Base-by-base conservation (phyloP, 2,329 filamentous ascomycete species). In the Cladosporium sp. region DNA sequence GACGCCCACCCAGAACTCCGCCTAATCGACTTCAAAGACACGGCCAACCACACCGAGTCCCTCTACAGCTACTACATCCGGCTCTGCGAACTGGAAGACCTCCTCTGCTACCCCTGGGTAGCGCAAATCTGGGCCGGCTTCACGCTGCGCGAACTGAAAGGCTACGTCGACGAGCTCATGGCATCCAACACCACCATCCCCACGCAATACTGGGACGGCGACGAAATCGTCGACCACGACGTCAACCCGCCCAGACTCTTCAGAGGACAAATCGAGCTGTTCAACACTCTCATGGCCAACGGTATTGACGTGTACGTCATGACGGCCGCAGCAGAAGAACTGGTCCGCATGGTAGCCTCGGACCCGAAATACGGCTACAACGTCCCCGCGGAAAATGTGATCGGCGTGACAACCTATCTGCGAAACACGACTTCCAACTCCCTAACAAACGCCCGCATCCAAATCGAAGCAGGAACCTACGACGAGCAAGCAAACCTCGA, bases 151-250 rank as follows among this genome's bases (percentile, higher is more conserved):
- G 67, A 75, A 53, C 67, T 75, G 30, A 73, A 72, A 59, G 69
- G 66, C 51, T 71, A 72, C 54, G 69, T 74, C 2, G 75, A 76
- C 55, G 69, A 76, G 54, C 66, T 77, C 52, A 72, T 76, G 62
- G 66, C 71, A 1, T 64, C 71, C 50, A 69, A 72, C 59, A 53
- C 42, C 20, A 67, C 66, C 7, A 65, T 74, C 4, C 53, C 62
- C 4, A 61, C 63, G n/a, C 65, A 59, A 4, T 72, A 72, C 55
- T 71, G 59, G 38, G 63, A 68, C 8, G 67, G 54, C 15, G 69
- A 64, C 15, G 58, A 59, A 4, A 50, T 68, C 9, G 62, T 63
- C 0, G 15, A 60, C 1, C 58, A 56, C 2, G 58, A 62, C 1
- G 55, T 73, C 29, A 60, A 33, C 16, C 66, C 67, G 3, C 72